Evolutionary conservation across 192 early-diverging fungal genomes (phyloP), one percentile per base, ranked within the genome.

Genomic region (Chytriomyces hyalinus): DNA sequence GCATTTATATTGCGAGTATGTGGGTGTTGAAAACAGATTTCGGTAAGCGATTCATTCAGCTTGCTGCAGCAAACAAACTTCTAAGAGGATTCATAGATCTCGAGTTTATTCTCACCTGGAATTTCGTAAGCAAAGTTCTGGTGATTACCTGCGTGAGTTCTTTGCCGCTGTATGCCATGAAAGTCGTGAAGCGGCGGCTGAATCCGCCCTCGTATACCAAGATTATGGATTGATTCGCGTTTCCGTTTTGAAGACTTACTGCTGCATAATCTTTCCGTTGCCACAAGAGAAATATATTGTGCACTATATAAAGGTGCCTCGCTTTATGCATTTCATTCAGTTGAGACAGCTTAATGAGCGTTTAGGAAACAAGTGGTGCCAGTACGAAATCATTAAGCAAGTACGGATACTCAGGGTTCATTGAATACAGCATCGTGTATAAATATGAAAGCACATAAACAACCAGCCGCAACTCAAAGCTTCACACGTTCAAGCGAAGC

Each of bases 161-260:
- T 61, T 82, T 96, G 17, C 96, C 97, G 24, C 80, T 97, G 53
- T 96, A 95, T 78, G 85, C 96, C 63, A 89, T 95, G 80, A 97
- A 96, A 84, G 76, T 90, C 46, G 75, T 96, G 7, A 87, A 90
- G 73, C 88, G 93, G 72, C 87, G 87, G 45, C 92, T 92, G 78
- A 93, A 92, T 47, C 97, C 97, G 6, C 95, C 95, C 15, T 93
- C 90, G 66, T 95, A 98, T 73, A 90, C 94, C 47, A 98, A 98
- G 83, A 84, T 96, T 20, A 73, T 73, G 72, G 61, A 73, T 63
- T 73, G 46, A 63, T 59, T 2, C 11, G 20, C n/a, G 17, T 28
- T 28, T 22, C 26, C 15, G 9, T 15, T 28, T 22, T 65, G 5
- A 65, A 22, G 11, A 65, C 36, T 2, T 36, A 36, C 36, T 36